Evolutionary conservation across 352 stramenopile species (phyloP).

Genomic region (Pythium diclinum): DNA sequence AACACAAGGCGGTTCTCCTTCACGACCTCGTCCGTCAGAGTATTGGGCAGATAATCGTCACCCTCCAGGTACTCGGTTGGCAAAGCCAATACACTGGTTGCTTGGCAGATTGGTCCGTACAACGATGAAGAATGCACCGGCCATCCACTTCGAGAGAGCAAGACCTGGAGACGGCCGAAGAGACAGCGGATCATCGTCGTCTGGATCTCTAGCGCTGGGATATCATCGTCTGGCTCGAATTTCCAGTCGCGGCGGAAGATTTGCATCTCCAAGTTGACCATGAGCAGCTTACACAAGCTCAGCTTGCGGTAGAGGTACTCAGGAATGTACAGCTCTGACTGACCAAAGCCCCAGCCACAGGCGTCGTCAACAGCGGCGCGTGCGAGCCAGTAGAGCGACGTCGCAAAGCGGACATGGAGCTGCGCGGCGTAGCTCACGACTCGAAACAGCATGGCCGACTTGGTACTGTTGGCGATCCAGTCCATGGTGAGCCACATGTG

Average conservation of each 20-base stretch:
- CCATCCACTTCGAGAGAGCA: constrained; percentile 29
- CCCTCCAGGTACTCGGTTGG: constrained; percentile 45
- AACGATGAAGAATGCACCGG: neutral
- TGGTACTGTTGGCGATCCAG: constrained; percentile 70
- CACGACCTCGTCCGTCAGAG: constrained; percentile 17
- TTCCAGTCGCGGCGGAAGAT: constrained; percentile 56
- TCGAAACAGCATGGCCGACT: constrained; percentile 69
- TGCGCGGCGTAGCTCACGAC: constrained; percentile 70
- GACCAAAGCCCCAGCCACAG: constrained; percentile 77
- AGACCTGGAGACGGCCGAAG: constrained; percentile 54
- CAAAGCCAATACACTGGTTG: constrained; percentile 40
- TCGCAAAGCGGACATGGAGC: constrained; percentile 77
- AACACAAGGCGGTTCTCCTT: constrained; percentile 49
- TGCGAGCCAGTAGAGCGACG: constrained; percentile 76
- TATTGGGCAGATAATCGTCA: constrained; percentile 24
- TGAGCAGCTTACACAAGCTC: constrained; percentile 75
- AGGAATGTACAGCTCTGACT: constrained; percentile 69
- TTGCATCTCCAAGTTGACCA: constrained; percentile 84
- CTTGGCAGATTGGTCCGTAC: constrained; percentile 61
- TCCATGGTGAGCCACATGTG: constrained; percentile 83
- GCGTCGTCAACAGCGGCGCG: constrained; percentile 74
- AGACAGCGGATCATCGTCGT: constrained; percentile 57
- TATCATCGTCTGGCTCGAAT: constrained; percentile 60
- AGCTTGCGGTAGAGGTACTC: constrained; percentile 79
- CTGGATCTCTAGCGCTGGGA: constrained; percentile 61